A percentile compares a stretch with the other conserved stretches of the same genome.
These are phyloP conservation scores for Leccinum variabile DNA, from an alignment of 1,284 basidiomycete species.

Conservation along the genomic window DNA sequence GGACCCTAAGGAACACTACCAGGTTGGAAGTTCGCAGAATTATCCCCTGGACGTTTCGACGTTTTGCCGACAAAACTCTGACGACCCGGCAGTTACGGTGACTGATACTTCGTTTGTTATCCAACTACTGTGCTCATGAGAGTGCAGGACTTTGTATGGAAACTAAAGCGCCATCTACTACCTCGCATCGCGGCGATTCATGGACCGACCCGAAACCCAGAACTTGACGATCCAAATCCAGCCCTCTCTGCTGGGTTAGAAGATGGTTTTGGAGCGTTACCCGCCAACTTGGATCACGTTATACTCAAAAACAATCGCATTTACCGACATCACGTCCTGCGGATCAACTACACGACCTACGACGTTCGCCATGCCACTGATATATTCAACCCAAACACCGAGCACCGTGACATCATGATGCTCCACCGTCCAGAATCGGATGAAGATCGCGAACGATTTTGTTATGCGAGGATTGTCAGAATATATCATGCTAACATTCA, in stretches of 20 bases:
- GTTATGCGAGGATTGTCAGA: neutral
- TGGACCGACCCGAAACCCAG: neutral
- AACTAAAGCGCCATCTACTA: neutral
- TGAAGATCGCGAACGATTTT: neutral
- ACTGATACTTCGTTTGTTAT: neutral
- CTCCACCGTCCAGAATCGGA: neutral
- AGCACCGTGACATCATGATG: neutral
- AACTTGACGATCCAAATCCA: neutral
- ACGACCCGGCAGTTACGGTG: neutral
- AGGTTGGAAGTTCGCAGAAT: neutral
- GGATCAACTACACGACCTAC: neutral
- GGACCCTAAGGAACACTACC: neutral
- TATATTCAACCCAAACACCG: neutral
- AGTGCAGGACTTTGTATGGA: neutral
- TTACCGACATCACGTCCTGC: neutral
- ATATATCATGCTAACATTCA: neutral
- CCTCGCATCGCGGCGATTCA: neutral
- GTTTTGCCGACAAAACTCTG: neutral
- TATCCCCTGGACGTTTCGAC: neutral
- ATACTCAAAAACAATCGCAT: neutral
- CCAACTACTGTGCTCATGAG: too few relatives aligned
- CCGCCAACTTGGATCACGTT: neutral
- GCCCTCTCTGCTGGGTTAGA: neutral
- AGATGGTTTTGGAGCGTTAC: neutral
- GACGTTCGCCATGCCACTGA: neutral